Evolutionary conservation across 2,329 filamentous ascomycete species (phyloP), one percentile per base, ranked within the genome.

Genomic region (Triangularia verruculosa): DNA sequence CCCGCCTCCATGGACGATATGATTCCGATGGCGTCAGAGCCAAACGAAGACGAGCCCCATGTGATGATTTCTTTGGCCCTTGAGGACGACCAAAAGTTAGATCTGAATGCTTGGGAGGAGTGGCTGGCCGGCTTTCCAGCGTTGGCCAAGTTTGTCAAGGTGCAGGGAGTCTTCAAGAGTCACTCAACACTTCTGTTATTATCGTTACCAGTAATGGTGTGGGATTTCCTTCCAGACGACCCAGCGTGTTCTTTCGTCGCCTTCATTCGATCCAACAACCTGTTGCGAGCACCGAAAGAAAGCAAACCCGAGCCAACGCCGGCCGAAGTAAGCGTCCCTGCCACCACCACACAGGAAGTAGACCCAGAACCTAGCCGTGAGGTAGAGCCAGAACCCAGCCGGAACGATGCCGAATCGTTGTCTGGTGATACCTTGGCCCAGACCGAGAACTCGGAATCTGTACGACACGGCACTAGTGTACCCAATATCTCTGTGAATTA

Each of bases 131-230:
- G 77, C 17, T 85, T 86, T 65, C 84, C 85, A 0, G 81, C 83
- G 2, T 75, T 87, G 61, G 84, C 84, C 51, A 86, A 83, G 67
- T 83, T 86, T 66, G 83, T 86, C 72, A 85, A 85, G 69, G 80
- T 87, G 5, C 84, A 87, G 68, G 84, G 83, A 8, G 79, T 86
- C 0, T 87, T 86, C 72, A 85, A 85, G 69, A 87, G 84, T 57
- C 83, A 86, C 68, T 87, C 85, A 0, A 87, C 82, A 0, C 73
- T 87, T 51, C 77, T 87, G 5, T 72, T 87, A 6, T 73, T 87
- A 2, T 87, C 85, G 0, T 76, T 87, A 70, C 85, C 85, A 0
- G 81, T 87, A 11, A 83, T 83, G 73, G 76, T 87, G 2, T 87
- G 85, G 85, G 82, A 86, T 67, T 73, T 87, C 52, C 75, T 87